Base-by-base conservation (phyloP, 257 asterid species). In the Solanum appendiculatum region DNA sequence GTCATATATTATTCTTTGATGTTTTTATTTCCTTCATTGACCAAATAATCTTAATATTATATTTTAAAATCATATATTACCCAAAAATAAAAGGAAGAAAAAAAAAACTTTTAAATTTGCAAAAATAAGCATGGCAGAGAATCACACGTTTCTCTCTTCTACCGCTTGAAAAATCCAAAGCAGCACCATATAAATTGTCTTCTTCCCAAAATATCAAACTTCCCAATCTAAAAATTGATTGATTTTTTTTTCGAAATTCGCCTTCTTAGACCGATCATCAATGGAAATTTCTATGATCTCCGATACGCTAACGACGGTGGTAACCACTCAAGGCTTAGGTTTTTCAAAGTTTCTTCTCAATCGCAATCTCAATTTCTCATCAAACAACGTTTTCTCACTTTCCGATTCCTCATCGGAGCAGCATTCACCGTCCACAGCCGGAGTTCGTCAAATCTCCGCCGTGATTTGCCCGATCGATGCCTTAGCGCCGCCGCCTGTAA, bases 211-310 rank as follows among this genome's bases (percentile, higher is more conserved):
- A 39, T 6, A 39, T 75, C 83, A 6, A 74, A 86, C 85, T 82
- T 63, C 89, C 90, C 84, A 78, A 27, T 20, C 84, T 92, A 81
- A 87, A 56, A 89, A 78, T 92, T 86, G 25, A 44, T 77, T 56
- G 25, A 56, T 20, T 56, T 56, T 54, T 54, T 39, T n/a, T 77
- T 29, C 2, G 15, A 74, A 37, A 3, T 34, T 84, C 81, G 7
- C 80, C 42, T 63, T 63, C 73, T 56, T 58, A 58, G 33, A n/a
- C n/a, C 33, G 33, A 5, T 68, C 34, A 60, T 84, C 90, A 16
- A 96, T 96, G 99, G 98, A 94, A 74, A 72, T 94, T 83, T 54
- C 92, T 42, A 78, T 93, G 48, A 83, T 95, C 4, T 91, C 97
- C 86, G 97, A 96, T 44, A 74, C 96, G 2, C 80, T 96, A 12